A percentile compares a stretch with the other conserved stretches of the same genome.
phyloP scores from a whole-genome alignment of 305 asterid genomes.

The Fraxinus baroniana region DNA sequence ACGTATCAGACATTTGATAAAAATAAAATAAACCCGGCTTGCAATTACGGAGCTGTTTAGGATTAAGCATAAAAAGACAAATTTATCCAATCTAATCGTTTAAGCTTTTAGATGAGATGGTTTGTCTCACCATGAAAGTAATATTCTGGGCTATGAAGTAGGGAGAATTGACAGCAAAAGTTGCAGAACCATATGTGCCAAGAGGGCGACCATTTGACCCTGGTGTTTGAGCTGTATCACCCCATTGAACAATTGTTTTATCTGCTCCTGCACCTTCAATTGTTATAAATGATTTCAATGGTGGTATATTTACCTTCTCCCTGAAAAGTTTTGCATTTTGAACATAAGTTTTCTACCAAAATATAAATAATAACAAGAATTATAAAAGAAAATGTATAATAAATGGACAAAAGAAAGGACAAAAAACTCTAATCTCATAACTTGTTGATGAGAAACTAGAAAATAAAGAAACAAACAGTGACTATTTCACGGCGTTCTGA shows the following conservation, averaged over 20 bases:
- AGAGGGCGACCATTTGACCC: constrained; percentile 70
- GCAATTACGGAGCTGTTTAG: neutral
- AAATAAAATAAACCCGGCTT: neutral
- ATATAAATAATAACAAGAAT: neutral
- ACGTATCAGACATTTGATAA: neutral
- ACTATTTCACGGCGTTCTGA: neutral
- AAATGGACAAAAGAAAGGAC: constrained; percentile 10
- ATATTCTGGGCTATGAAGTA: constrained; percentile 78
- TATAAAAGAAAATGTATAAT: neutral
- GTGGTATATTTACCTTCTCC: constrained; percentile 79
- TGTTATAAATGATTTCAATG: constrained; percentile 60
- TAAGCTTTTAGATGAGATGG: neutral
- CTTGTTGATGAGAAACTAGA: neutral
- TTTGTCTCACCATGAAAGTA: constrained; percentile 60
- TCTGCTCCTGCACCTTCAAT: constrained; percentile 83
- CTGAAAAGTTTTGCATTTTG: constrained; percentile 30
- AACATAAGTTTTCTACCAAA: neutral
- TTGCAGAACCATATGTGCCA: constrained; percentile 87
- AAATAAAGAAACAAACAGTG: neutral
- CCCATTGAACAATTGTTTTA: constrained; percentile 74
- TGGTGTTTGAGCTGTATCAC: constrained; percentile 75
- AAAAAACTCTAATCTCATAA: neutral
- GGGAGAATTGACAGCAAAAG: constrained; percentile 86
- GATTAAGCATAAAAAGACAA: neutral
- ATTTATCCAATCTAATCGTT: neutral